Conservation (phyloP, 495 filamentous ascomycete species). For the Talaromyces ruber region DNA sequence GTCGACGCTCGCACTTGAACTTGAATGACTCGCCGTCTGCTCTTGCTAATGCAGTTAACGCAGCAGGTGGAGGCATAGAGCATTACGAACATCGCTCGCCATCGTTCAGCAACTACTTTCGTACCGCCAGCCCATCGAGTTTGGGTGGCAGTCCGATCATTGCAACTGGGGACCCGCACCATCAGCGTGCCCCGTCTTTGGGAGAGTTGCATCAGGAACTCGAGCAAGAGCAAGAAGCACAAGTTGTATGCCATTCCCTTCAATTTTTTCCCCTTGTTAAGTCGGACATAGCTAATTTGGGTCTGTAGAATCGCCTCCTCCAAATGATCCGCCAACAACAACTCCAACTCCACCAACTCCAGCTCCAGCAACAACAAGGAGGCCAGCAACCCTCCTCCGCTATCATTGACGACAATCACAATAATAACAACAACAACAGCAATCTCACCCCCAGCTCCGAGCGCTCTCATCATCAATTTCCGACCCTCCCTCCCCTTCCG, state of each 20-base stretch:
- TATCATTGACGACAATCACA: conserved; percentile 54
- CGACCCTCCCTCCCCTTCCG: conserved; percentile 30
- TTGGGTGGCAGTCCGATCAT: conserved; percentile 51
- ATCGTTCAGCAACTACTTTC: conserved; percentile 36
- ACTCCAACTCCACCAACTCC: conserved; percentile 63
- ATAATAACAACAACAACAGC: conserved; percentile 20
- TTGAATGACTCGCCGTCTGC: conserved; percentile 51
- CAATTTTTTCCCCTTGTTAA: neutral
- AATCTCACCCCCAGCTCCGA: conserved; percentile 53
- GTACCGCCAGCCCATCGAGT: conserved; percentile 48
- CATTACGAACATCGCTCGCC: conserved; percentile 34
- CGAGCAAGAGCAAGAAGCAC: conserved; percentile 90
- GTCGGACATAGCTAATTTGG: neutral
- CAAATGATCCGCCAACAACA: conserved; percentile 86
- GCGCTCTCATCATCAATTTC: conserved; percentile 43
- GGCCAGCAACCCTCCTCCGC: conserved; percentile 22
- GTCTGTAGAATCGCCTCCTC: conserved; percentile 71
- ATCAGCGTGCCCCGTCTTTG: conserved; percentile 66
- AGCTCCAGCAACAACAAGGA: conserved; percentile 31
- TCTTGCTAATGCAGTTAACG: conserved; percentile 25
- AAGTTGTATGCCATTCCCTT: conserved; percentile 53
- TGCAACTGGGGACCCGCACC: conserved; percentile 49
- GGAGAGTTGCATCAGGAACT: conserved; percentile 95
- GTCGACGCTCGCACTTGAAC: conserved; percentile 64
- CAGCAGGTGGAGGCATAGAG: conserved; percentile 61